These are phyloP conservation scores for Talaromyces wortmannii DNA, from an alignment of 495 filamentous ascomycete genomes.

Conservation along the genomic window DNA sequence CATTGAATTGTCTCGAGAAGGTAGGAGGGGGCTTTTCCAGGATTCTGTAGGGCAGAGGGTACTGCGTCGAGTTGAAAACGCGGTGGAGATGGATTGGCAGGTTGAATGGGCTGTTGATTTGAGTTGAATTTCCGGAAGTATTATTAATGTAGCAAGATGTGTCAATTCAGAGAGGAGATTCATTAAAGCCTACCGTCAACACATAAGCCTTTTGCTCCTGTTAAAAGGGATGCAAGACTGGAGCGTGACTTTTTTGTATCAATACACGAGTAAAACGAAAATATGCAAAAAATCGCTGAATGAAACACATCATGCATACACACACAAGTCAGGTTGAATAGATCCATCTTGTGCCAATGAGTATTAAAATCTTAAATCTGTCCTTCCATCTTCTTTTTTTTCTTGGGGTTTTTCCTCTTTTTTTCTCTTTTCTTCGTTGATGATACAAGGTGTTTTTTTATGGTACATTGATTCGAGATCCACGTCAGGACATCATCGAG, in stretches of 20 bases:
- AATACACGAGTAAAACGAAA: neutral
- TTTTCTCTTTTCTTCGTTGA: neutral
- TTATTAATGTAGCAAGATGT: too few relatives aligned
- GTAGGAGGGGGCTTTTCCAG: conserved; percentile 32
- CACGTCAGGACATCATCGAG: neutral
- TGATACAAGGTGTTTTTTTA: conserved; percentile 3
- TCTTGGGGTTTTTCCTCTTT: neutral
- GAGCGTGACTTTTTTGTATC: neutral
- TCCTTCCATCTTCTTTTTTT: conserved; percentile 1
- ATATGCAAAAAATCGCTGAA: conserved; percentile 4
- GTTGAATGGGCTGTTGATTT: conserved; percentile 20
- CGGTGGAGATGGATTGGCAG: conserved; percentile 26
- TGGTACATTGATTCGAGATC: conserved; percentile 2
- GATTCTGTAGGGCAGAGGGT: conserved; percentile 45
- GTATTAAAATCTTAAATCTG: neutral
- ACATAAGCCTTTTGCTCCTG: neutral
- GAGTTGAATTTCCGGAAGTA: conserved; percentile 1
- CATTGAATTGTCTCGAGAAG: conserved; percentile 13
- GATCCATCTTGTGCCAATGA: neutral
- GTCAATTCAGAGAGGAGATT: conserved; percentile 28
- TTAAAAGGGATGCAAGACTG: neutral
- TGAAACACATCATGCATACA: conserved; percentile 4
- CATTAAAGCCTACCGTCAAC: neutral
- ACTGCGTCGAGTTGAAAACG: conserved; percentile 38
- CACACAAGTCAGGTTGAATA: neutral